Percentiles rank a stretch among this genome's conserved stretches.
Conservation (phyloP, 2,329 filamentous ascomycete genomes). For the Tolypocladium sp. region DNA sequence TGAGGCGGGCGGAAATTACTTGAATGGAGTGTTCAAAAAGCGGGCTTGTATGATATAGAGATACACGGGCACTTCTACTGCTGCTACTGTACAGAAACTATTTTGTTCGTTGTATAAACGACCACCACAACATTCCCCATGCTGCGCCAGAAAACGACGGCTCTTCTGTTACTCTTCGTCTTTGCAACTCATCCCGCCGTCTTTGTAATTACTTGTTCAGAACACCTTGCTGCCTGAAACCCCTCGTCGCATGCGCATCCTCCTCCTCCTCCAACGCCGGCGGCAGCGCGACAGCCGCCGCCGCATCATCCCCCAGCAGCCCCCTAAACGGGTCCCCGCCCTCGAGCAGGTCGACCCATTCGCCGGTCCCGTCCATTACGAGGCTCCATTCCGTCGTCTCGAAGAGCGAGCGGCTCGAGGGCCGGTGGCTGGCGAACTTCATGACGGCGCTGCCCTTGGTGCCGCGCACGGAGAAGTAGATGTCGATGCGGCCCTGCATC, state of each 20-base stretch:
- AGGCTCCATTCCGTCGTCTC: slow-evolving; percentile 89
- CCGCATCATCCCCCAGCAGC: slow-evolving; percentile 31
- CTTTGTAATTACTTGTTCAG: slow-evolving; percentile 19
- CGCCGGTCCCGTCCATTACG: slow-evolving; percentile 47
- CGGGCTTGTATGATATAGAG: slow-evolving; percentile 31
- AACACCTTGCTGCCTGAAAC: slow-evolving; percentile 40
- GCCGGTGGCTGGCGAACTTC: slow-evolving; percentile 69
- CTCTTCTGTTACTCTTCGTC: background rate
- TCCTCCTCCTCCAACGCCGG: slow-evolving; percentile 19
- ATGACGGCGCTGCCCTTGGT: slow-evolving; percentile 62
- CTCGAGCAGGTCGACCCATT: slow-evolving; percentile 63
- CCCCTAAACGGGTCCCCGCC: slow-evolving; percentile 59
- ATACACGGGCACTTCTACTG: slow-evolving; percentile 11
- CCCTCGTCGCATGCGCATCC: slow-evolving; percentile 28
- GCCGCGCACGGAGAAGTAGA: slow-evolving; percentile 79
- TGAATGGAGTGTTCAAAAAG: slow-evolving; percentile 13
- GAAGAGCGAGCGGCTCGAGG: slow-evolving; percentile 53
- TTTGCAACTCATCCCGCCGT: background rate
- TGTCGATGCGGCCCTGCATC: slow-evolving; percentile 82
- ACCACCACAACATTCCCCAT: background rate
- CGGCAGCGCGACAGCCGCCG: slow-evolving; percentile 5
- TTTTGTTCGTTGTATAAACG: background rate
- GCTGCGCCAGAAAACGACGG: too few relatives aligned
- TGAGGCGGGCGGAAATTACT: slow-evolving; percentile 5
- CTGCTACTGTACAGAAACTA: slow-evolving; percentile 8